Conservation (phyloP, 2,329 filamentous ascomycete genomes). For the Tolypocladium pustulatum region DNA sequence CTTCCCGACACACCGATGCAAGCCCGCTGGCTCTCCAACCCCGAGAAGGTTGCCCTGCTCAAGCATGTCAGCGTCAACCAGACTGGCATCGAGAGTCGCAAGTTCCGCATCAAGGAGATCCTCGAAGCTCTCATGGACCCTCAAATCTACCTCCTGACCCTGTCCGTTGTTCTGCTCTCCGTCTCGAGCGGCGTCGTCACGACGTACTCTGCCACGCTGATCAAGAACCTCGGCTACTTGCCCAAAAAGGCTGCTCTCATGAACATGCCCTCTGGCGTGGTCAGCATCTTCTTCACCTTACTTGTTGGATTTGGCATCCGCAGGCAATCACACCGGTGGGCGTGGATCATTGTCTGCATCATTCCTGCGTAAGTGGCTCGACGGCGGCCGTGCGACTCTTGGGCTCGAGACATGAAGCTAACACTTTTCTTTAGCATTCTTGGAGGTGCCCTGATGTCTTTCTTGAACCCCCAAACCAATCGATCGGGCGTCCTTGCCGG, state of each 20-base stretch:
- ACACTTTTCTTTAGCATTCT: constrained; percentile 22
- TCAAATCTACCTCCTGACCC: constrained; percentile 39
- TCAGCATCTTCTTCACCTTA: constrained; percentile 41
- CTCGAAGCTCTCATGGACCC: constrained; percentile 39
- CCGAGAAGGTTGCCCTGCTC: constrained; percentile 37
- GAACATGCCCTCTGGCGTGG: constrained; percentile 42
- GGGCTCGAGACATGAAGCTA: not conserved
- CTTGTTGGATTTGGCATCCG: constrained; percentile 37
- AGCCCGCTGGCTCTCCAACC: constrained; percentile 31
- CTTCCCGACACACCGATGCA: constrained; percentile 36
- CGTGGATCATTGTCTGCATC: constrained; percentile 36
- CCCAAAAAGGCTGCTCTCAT: constrained; percentile 36
- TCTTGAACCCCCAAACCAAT: constrained; percentile 31
- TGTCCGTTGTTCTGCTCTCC: constrained; percentile 37
- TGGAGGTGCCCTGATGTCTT: constrained; percentile 42
- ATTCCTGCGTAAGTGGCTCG: constrained; percentile 29
- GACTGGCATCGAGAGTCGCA: constrained; percentile 43
- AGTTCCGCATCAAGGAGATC: constrained; percentile 42
- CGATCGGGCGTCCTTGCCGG: constrained; percentile 34
- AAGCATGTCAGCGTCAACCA: constrained; percentile 47
- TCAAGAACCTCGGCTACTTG: constrained; percentile 34
- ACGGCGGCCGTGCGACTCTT: not conserved
- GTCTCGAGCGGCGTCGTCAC: constrained; percentile 44
- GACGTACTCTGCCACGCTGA: constrained; percentile 44
- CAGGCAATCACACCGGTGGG: constrained; percentile 35